Conservation (phyloP, 2,329 filamentous ascomycete genomes). For the Elsinoe necatrix region DNA sequence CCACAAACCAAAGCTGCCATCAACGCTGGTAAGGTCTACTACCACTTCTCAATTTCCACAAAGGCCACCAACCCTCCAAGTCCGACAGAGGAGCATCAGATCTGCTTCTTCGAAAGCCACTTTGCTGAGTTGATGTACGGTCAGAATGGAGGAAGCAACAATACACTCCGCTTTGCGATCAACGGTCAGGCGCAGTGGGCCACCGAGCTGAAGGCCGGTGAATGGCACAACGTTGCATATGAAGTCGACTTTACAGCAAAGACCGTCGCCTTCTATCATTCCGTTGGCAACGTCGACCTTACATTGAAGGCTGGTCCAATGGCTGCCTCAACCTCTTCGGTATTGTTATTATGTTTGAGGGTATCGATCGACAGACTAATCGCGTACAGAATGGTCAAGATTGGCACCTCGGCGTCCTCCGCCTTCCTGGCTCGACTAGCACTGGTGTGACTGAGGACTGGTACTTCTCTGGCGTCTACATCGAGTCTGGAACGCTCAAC, state of each 20-base stretch:
- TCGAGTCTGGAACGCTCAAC: slow-evolving; percentile 49
- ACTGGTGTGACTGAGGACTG: slow-evolving; percentile 53
- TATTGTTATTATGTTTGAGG: neutral
- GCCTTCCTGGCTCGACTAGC: slow-evolving; percentile 49
- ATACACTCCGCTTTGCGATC: slow-evolving; percentile 57
- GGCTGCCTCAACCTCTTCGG: slow-evolving; percentile 43
- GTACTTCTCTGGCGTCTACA: slow-evolving; percentile 63
- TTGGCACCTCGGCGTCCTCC: slow-evolving; percentile 64
- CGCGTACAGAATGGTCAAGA: slow-evolving; percentile 50
- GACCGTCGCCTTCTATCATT: slow-evolving; percentile 62
- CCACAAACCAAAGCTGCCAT: slow-evolving; percentile 60
- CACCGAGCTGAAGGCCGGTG: slow-evolving; percentile 50
- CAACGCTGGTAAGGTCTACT: slow-evolving; percentile 58
- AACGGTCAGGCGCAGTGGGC: slow-evolving; percentile 55
- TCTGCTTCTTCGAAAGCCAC: slow-evolving; percentile 57
- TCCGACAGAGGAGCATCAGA: slow-evolving; percentile 58
- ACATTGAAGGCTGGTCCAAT: slow-evolving; percentile 53
- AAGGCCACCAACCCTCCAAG: slow-evolving; percentile 52
- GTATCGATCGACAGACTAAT: slow-evolving; percentile 9
- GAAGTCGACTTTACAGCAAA: slow-evolving; percentile 59
- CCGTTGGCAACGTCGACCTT: slow-evolving; percentile 51
- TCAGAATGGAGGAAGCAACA: slow-evolving; percentile 43
- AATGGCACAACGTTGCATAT: slow-evolving; percentile 70
- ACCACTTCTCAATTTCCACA: slow-evolving; percentile 62
- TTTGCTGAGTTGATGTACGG: slow-evolving; percentile 69